Conservation (phyloP, 768 basidiomycete genomes). For the Trametes sanguinea region DNA sequence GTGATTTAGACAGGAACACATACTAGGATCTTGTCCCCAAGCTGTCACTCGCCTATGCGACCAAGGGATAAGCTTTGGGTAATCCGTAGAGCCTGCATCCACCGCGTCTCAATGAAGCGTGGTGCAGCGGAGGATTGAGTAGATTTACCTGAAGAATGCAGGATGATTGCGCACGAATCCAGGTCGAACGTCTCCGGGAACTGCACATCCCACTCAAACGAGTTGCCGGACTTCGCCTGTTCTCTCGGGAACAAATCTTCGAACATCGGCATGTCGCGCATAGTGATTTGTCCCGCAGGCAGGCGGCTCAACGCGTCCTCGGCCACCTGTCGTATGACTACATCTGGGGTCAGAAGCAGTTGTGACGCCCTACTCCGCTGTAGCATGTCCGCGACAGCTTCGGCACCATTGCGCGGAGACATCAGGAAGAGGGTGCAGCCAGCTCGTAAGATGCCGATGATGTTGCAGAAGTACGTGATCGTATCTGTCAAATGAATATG, state of each 20-base stretch:
- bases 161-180: not conserved
- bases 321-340: not conserved
- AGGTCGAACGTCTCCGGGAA: conserved; percentile 1
- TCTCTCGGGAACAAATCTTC: conserved; percentile 9
- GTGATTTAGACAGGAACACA: conserved; percentile 1
- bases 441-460: conserved; percentile 24
- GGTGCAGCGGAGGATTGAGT: too few relatives aligned
- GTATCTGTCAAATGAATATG: conserved; percentile 24
- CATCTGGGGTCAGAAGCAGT: conserved; percentile 9
- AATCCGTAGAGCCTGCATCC: conserved; percentile 27
- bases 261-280: conserved; percentile 10
- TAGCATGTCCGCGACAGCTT: conserved; percentile 34
- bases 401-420: conserved; percentile 36
- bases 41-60: conserved; percentile 18
- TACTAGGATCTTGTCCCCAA: conserved; percentile 9
- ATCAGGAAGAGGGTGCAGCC: conserved; percentile 36
- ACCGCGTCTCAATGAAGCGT: not conserved
- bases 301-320: conserved; percentile 1
- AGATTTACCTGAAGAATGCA: conserved; percentile 18
- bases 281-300: not conserved
- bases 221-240: not conserved
- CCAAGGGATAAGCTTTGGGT: conserved; percentile 29
- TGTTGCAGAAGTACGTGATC: conserved; percentile 21
- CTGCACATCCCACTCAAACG: not conserved
- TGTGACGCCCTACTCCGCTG: conserved; percentile 6